phyloP scores from a whole-genome alignment of 257 asterid species.

The Solanum clarkiae region DNA sequence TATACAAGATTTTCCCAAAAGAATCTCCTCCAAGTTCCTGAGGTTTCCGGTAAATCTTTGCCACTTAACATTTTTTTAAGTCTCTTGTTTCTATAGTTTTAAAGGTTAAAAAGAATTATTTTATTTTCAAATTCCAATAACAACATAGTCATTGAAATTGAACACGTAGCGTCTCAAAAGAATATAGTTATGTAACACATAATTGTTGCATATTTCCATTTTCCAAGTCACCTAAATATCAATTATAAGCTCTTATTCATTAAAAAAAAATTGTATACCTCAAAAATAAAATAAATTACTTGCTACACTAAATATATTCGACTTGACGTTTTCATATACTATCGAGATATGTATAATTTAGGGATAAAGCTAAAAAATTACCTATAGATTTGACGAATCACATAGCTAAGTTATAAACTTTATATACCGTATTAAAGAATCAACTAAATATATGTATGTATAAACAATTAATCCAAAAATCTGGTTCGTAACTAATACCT shows the following conservation, averaged over 20 bases:
- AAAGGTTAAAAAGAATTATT: background rate
- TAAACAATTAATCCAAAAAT: background rate
- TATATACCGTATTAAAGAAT: background rate
- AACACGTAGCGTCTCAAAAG: too few species aligned
- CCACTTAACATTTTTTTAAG: background rate
- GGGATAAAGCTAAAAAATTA: background rate
- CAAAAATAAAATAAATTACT: background rate
- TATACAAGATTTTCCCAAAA: slow-evolving; percentile 24
- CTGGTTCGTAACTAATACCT: background rate
- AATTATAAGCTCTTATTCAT: background rate
- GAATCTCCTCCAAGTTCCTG: slow-evolving; percentile 41
- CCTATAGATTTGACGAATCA: background rate
- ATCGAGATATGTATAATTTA: background rate
- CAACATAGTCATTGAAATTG: too few species aligned
- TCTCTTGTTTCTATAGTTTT: background rate
- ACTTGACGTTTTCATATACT: background rate
- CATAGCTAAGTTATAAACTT: background rate
- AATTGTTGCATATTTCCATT: background rate
- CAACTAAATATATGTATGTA: background rate
- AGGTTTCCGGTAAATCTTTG: slow-evolving; percentile 28
- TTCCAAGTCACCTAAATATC: background rate
- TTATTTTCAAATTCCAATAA: background rate
- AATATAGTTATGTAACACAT: background rate
- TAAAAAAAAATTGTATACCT: background rate
- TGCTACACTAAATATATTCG: background rate